phyloP scores from a whole-genome alignment of 1,139 yeast genomes.

The Sugiyamaella castrensis region DNA sequence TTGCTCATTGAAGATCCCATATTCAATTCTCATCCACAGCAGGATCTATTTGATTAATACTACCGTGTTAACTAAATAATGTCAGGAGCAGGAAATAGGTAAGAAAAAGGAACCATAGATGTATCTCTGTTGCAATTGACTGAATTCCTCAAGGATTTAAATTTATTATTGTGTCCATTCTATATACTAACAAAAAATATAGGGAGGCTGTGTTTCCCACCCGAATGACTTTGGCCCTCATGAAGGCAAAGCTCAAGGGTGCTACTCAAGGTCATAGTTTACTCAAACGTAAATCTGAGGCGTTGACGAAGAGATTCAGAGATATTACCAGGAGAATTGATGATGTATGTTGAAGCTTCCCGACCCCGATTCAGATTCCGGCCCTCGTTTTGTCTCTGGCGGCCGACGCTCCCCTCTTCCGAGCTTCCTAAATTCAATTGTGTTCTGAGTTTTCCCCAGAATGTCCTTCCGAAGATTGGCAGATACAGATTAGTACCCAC shows the following conservation, averaged over 20 bases:
- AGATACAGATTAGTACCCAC: too few relatives aligned
- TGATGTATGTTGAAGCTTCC: conserved; percentile 46
- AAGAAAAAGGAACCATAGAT: not conserved
- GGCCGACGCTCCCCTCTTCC: not conserved
- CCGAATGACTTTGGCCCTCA: conserved; percentile 91
- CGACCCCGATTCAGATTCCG: not conserved
- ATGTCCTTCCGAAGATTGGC: too few relatives aligned
- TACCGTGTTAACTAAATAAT: too few relatives aligned
- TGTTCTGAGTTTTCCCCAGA: too few relatives aligned
- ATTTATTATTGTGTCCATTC: not conserved
- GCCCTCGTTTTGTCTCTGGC: too few relatives aligned
- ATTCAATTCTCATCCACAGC: too few relatives aligned
- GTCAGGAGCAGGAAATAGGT: conserved; percentile 39
- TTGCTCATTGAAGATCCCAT: too few relatives aligned
- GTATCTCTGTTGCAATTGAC: not conserved
- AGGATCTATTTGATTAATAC: too few relatives aligned
- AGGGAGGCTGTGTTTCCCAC: conserved; percentile 74
- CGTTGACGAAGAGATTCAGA: conserved; percentile 91
- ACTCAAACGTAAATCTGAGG: conserved; percentile 93
- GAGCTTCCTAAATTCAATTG: too few relatives aligned
- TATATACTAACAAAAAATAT: conserved; percentile 7
- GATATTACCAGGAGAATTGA: conserved; percentile 93
- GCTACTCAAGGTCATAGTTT: conserved; percentile 96
- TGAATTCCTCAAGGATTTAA: not conserved
- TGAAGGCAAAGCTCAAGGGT: conserved; percentile 95